These are phyloP conservation scores for Chrysoporthe cubensis DNA, from an alignment of 2,329 filamentous ascomycete species.

Conservation along the genomic window DNA sequence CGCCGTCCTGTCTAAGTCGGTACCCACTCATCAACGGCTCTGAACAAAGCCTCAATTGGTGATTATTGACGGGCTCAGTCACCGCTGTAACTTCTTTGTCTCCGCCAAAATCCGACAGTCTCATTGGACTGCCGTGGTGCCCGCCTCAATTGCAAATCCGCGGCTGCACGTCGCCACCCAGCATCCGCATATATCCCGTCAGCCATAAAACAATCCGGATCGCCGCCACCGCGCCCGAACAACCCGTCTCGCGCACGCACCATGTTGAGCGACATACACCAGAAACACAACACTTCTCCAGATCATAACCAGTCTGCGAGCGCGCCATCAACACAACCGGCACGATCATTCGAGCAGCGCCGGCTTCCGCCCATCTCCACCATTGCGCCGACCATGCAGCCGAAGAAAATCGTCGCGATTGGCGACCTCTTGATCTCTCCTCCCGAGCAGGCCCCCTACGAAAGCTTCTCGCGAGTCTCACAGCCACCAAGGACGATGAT, in stretches of 20 bases:
- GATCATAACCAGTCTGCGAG: neutral
- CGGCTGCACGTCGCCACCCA: conserved; percentile 16
- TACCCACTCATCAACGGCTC: conserved; percentile 12
- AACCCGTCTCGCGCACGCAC: neutral
- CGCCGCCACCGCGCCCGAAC: neutral
- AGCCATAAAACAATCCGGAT: neutral
- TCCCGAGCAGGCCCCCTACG: conserved; percentile 57
- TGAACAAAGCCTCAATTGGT: conserved; percentile 5
- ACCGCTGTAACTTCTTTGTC: conserved; percentile 12
- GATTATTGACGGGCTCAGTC: neutral
- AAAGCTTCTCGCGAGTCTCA: conserved; percentile 48
- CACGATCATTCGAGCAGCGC: neutral
- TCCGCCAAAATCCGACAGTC: conserved; percentile 2
- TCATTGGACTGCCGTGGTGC: conserved; percentile 10
- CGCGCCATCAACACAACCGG: no score
- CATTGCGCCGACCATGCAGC: conserved; percentile 19
- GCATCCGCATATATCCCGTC: neutral
- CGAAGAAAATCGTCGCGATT: conserved; percentile 52
- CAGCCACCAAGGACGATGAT: neutral
- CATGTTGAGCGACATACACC: neutral
- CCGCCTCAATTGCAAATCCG: conserved; percentile 3
- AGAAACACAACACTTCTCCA: neutral
- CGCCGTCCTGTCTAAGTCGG: conserved; percentile 18
- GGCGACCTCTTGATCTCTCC: conserved; percentile 63
- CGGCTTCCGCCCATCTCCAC: neutral